Evolutionary conservation across 176 grass and related monocot genomes (phyloP), one percentile per base, ranked within the genome.

Genomic region (Dendrocalamus sinicus): DNA sequence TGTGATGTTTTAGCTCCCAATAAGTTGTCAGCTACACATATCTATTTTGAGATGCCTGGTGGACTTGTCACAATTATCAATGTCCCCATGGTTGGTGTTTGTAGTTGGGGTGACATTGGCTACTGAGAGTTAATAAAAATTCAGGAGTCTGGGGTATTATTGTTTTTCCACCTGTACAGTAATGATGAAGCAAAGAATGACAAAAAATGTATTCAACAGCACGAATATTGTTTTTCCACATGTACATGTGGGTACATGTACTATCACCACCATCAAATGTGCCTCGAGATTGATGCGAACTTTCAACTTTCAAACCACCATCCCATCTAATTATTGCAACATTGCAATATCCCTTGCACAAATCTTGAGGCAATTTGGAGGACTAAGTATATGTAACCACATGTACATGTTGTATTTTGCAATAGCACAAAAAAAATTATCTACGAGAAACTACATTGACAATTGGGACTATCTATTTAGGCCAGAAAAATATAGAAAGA

Each of bases 1-100:
- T 68, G 63, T 20, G n/a, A 85, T 58, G 62, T 69, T 78, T 85
- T 47, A 78, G 83, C 63, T 48, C 51, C 51, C 66, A 43, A 46
- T 70, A 77, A 77, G 16, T 78, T 78, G 3, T 35, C 67, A n/a
- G 17, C 24, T 17, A 39, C 44, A 83, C 39, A 30, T 30, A 77
- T 45, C 37, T 53, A 17, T 30, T 67, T 67, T 70, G 13, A 89
- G 55, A 65, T 54, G 14, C 17, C 11, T 20, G 55, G n/a, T 78
- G 67, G 47, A 3, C 5, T 28, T 71, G 60, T 55, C 54, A 55
- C 47, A 41, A 64, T 45, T 12, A 84, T 67, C 44, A 54, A 32
- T 32, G 30, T 32, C 30, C 30, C 30, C 30, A 57, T 89, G 40
- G 50, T 53, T 78, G 71, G 11, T 66, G 4, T 46, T 78, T 55